A percentile compares a stretch with the other conserved stretches of the same genome.
phyloP scores from a whole-genome alignment of 208 protist genomes.

The Trichomonas tenax region DNA sequence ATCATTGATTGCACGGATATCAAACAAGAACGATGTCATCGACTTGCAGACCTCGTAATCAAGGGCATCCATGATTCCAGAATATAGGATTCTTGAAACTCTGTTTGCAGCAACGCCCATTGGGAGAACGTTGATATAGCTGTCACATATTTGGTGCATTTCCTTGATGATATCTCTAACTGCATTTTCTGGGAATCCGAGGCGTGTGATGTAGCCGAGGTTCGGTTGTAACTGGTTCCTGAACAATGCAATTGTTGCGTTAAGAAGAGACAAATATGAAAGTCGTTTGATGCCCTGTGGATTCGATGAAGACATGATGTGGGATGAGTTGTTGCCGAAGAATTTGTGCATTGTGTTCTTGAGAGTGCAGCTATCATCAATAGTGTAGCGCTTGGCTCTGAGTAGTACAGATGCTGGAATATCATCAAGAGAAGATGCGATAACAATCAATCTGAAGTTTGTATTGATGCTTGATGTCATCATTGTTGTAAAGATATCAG shows the following conservation, averaged over 20 bases:
- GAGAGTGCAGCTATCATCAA: not conserved
- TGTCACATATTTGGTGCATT: not conserved
- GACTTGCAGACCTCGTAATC: not conserved
- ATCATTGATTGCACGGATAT: not conserved
- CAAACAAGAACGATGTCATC: not conserved
- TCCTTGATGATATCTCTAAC: not conserved
- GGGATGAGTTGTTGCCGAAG: not conserved
- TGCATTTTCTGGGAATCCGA: not conserved
- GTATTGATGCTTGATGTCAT: not conserved
- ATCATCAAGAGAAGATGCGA: not conserved
- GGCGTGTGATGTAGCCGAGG: not conserved
- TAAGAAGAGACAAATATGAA: not conserved
- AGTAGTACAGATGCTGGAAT: not conserved
- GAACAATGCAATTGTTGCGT: not conserved
- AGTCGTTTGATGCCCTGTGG: not conserved
- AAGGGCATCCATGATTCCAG: not conserved
- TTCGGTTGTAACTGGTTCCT: not conserved
- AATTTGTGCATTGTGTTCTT: not conserved
- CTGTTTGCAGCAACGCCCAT: not conserved
- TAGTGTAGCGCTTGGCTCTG: not conserved
- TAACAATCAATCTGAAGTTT: not conserved
- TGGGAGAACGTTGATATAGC: not conserved
- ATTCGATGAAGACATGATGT: not conserved
- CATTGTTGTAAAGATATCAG: not conserved
- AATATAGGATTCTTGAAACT: not conserved